phyloP scores from a whole-genome alignment of 768 basidiomycete species.

The Psilocybe cyanescens region DNA sequence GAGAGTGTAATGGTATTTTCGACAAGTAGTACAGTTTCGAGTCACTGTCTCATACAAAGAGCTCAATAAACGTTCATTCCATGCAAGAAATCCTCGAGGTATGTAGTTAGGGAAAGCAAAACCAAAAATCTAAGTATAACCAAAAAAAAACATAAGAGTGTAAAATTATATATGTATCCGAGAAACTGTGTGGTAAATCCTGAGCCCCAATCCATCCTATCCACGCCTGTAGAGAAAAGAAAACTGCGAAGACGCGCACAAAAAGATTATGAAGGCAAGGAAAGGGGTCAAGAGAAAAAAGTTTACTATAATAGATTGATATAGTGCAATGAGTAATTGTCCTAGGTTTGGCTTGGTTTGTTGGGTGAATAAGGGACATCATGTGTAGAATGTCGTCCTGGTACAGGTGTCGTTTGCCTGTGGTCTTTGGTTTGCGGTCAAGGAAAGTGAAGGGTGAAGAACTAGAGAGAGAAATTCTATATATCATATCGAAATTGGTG shows the following conservation, averaged over 20 bases:
- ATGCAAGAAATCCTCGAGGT: neutral
- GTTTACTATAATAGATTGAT: neutral
- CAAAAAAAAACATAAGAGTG: neutral
- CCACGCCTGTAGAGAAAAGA: neutral
- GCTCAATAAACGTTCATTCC: no score
- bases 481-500: neutral
- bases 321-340: neutral
- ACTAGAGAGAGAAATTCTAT: neutral
- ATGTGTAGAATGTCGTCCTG: neutral
- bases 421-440: no score
- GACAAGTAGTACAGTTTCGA: no score
- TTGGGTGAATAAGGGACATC: no score
- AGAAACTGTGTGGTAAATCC: neutral
- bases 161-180: neutral
- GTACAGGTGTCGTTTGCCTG: no score
- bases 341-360: neutral
- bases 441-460: no score
- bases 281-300: neutral
- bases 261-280: neutral
- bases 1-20: no score
- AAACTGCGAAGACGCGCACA: neutral
- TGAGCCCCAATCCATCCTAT: neutral
- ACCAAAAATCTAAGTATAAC: neutral
- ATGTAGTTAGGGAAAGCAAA: neutral
- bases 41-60: no score